Base-by-base conservation (phyloP, 306 rosid genomes). In the Gleditsia sinensis region DNA sequence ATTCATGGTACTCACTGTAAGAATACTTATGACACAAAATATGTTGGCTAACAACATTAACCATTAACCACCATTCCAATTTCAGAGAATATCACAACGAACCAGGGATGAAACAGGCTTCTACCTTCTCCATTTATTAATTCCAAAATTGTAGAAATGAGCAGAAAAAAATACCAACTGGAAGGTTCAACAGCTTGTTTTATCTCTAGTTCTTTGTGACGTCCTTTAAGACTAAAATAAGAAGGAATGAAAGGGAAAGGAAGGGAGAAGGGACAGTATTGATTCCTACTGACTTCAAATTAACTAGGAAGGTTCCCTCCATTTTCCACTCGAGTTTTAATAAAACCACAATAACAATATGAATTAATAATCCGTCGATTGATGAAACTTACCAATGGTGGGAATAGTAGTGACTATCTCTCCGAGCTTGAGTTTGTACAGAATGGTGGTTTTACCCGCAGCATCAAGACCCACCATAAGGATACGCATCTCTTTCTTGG, bases 391-490 rank as follows among this genome's bases (percentile, higher is more conserved):
- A 92, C 97, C 97, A 50, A 92, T 92, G 83, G 97, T 92, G 43
- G 97, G 97, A 83, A 92, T 92, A 81, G 97, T 92, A 81, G 97
- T 92, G 77, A 92, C 97, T 19, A 92, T 92, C 80, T 92, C 97
- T 45, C 97, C 97, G 54, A 91, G 91, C 88, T 91, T 91, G 85
- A 91, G 95, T 84, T 91, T 91, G 82, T 91, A 91, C 10, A 91
- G 91, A 66, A 89, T 92, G 84, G 97, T 92, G 37, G 97, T 92
- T 87, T 92, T 92, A 92, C 97, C 97, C 50, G 97, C 97, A 6
- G 97, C 97, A 83, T 92, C 97, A 30, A 92, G 97, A 78, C 97
- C 97, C 32, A 92, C 97, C 97, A 92, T 92, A 33, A 92, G 96
- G 33, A 92, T 92, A 46, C 97, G 90, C 97, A 92, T 92, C 96